Base-by-base conservation (phyloP, 345 rosid genomes). In the Carallia brachiata region DNA sequence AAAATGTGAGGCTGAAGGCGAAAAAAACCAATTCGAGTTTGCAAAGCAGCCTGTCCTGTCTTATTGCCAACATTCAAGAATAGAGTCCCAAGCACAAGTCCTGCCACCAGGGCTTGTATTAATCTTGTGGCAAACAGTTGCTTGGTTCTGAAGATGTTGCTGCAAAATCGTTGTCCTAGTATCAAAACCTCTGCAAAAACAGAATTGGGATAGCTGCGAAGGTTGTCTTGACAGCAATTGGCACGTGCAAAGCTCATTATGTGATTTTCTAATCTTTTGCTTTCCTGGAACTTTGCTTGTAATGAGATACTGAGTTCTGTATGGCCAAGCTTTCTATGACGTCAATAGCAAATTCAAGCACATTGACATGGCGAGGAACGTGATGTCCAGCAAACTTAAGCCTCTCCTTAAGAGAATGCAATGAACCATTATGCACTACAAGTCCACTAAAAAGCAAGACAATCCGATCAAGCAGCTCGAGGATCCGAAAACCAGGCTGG, bases 401-500 rank as follows among this genome's bases (percentile, higher is more conserved):
- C 79, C 81, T 88, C 47, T 93, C 80, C 56, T 81, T 79, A 19
- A 93, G 94, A 62, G 75, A 82, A 59, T 63, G n/a, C 53, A 86
- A 66, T 0, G 89, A 73, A 50, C 90, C 94, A 64, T 87, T 84
- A 65, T 93, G 96, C 52, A 87, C 77, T 40, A 79, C 78, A 16
- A 71, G 55, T 9, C 98, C 98, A 53, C 80, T 79, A 18, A 90
- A 89, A 34, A 93, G 98, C 82, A 93, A 71, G 30, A 89, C 83
- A 54, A 91, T 71, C 52, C 90, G 84, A 70, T 88, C 85, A 28
- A 93, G 76, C 72, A 78, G 83, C 79, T 89, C 84, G 18, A 93
- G 91, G 56, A 91, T 91, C 40, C 97, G 97, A 71, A 83, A 89
- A 36, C 97, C 92, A 1, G 98, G 98, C 66, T 93, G 98, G 78